Conservation (phyloP, 306 rosid genomes). For the Corylus avellana region DNA sequence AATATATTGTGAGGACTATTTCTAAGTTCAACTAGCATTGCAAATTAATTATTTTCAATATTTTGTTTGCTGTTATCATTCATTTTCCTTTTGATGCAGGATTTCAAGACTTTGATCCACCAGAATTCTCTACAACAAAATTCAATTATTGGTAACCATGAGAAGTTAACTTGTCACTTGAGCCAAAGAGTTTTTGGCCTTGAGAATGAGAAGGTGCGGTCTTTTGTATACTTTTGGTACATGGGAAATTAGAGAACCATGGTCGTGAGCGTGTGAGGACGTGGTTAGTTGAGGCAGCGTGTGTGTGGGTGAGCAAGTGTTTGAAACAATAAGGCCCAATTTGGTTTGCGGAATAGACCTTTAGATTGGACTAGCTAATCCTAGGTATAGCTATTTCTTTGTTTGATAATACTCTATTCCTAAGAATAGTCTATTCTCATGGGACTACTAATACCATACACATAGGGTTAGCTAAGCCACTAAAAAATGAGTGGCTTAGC, state of each 20-base stretch:
- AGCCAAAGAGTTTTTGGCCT: slow-evolving; percentile 55
- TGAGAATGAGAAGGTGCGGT: slow-evolving; percentile 70
- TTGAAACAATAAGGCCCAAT: too few species aligned
- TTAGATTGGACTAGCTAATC: too few species aligned
- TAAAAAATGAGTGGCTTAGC: too few species aligned
- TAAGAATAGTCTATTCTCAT: too few species aligned
- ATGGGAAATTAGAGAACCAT: background rate
- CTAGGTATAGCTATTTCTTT: too few species aligned
- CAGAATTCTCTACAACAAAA: slow-evolving; percentile 47
- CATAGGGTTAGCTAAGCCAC: too few species aligned
- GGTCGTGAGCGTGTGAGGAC: too few species aligned
- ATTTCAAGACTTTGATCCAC: slow-evolving; percentile 49
- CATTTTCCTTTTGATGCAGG: slow-evolving; percentile 46
- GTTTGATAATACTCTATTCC: too few species aligned
- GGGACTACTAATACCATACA: too few species aligned
- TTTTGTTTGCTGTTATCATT: slow-evolving; percentile 16
- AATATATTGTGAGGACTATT: slow-evolving; percentile 14
- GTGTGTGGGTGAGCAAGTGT: too few species aligned
- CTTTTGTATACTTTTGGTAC: slow-evolving; percentile 11
- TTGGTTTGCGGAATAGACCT: too few species aligned
- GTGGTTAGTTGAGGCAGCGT: too few species aligned
- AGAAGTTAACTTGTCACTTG: slow-evolving; percentile 55
- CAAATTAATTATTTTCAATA: background rate
- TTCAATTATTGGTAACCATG: slow-evolving; percentile 38
- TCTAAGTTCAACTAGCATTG: slow-evolving; percentile 8